A percentile compares a stretch with the other conserved stretches of the same genome.
phyloP scores from a whole-genome alignment of 352 stramenopile species.

The Thalassiosira sp. region DNA sequence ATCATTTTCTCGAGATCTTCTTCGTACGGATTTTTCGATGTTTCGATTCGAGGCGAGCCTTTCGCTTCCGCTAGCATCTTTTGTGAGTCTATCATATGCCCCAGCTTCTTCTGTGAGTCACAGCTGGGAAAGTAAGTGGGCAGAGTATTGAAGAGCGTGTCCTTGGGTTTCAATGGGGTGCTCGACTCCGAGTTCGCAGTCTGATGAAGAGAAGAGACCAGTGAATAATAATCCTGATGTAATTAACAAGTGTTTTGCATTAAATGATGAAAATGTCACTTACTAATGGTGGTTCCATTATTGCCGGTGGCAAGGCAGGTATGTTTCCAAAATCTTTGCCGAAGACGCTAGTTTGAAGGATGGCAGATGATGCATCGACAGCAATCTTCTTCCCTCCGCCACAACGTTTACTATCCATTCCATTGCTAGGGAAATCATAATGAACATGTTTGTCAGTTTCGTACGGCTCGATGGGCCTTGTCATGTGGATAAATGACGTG shows the following conservation, averaged over 20 bases:
- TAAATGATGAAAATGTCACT: too few species aligned
- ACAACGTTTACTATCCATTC: not conserved
- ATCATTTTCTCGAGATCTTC: slow-evolving; percentile 13
- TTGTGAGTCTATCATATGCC: slow-evolving; percentile 27
- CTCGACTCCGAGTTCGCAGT: not conserved
- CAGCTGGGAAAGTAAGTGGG: slow-evolving; percentile 15
- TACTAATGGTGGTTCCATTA: slow-evolving; percentile 30
- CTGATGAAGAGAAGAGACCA: not conserved
- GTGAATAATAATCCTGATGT: not conserved
- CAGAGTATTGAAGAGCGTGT: slow-evolving; percentile 19
- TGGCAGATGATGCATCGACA: not conserved
- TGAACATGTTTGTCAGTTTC: slow-evolving; percentile 19
- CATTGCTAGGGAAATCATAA: slow-evolving; percentile 1
- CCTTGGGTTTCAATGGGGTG: slow-evolving; percentile 1
- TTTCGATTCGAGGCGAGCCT: not conserved
- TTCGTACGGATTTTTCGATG: slow-evolving; percentile 35
- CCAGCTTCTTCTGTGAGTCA: slow-evolving; percentile 22
- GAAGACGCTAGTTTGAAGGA: not conserved
- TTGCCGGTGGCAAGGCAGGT: slow-evolving; percentile 37
- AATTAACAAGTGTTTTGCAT: too few species aligned
- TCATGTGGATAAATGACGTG: slow-evolving; percentile 45
- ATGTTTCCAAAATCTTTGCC: slow-evolving; percentile 25
- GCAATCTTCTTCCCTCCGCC: not conserved
- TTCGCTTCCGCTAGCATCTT: slow-evolving; percentile 18
- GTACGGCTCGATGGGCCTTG: slow-evolving; percentile 30